Evolutionary conservation across 257 asterid species (phyloP).

Genomic region (Solanum microdontum): DNA sequence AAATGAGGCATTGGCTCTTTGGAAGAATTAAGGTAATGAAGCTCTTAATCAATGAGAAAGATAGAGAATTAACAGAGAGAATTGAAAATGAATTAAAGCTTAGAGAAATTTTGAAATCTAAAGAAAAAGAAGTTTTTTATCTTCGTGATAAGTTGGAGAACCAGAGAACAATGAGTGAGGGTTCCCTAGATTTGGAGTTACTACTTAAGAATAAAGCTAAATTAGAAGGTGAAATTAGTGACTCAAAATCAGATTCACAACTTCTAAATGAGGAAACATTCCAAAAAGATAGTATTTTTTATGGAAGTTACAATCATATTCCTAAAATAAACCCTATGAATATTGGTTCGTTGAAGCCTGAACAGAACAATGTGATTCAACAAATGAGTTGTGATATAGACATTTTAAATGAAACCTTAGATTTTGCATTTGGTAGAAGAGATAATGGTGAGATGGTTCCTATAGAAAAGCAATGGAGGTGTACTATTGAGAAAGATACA

Average conservation of each 20-base stretch:
- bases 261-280: constrained; percentile 35
- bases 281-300: constrained; percentile 10
- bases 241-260: constrained; percentile 23
- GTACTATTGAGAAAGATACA: constrained; percentile 41
- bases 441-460: constrained; percentile 38
- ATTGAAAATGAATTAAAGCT: constrained; percentile 44
- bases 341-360: constrained; percentile 11
- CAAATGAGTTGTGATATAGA: constrained; percentile 59
- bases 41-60: constrained; percentile 41
- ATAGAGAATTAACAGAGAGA: constrained; percentile 39
- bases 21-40: constrained; percentile 49
- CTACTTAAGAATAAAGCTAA: neutral
- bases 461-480: constrained; percentile 57
- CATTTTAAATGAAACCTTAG: constrained; percentile 49
- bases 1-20: constrained; percentile 45
- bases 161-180: constrained; percentile 11
- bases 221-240: constrained; percentile 18
- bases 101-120: constrained; percentile 29
- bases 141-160: constrained; percentile 29
- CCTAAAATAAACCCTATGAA: neutral
- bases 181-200: neutral
- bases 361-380: constrained; percentile 28
- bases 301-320: constrained; percentile 1
- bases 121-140: constrained; percentile 30
- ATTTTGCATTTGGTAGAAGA: constrained; percentile 54